Evolutionary conservation across 352 stramenopile species (phyloP), one percentile per base, ranked within the genome.

Genomic region (Phytopythium aichiense): DNA sequence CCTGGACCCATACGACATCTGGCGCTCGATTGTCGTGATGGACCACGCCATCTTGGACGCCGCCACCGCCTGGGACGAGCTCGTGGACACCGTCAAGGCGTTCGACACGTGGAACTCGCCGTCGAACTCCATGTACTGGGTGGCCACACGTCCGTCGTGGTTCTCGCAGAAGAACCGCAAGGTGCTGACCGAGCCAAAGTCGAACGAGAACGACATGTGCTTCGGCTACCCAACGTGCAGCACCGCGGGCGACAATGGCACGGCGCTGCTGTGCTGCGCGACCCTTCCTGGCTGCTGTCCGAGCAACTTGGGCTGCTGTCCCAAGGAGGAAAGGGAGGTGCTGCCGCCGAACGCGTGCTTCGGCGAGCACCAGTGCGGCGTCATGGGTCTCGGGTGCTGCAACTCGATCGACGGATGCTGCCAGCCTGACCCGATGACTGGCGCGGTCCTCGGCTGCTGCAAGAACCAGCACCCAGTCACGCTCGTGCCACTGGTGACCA

Each of bases 91-190:
- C 3, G 68, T 90, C 25, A 68, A 68, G 35, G 64, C 57, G 2
- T 92, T 84, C 57, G 85, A 94, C 66, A 86, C 79, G 64, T 91
- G 85, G 80, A 89, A 87, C 50, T 91, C 82, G 25, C 72, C 66
- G n/a, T 69, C 79, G 0, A 92, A 94, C 62, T 73, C 84, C 20
- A 73, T 92, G 73, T 73, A 84, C 53, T 94, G 80, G 81, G 77
- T 89, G 60, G 84, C 82, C 0, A 92, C 84, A 49, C 75, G 82
- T 7, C 81, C 77, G 33, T 89, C 80, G 25, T 91, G 83, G 83
- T 84, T 87, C 25, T 64, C 64, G 16, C 71, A 88, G 52, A 81
- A 74, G 52, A 72, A 81, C 23, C 68, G 67, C 7, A 50, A 50
- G 1, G 64, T 54, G 15, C 53, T 81, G 31, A 77, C 67, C 30